Base-by-base conservation (phyloP, 2,329 filamentous ascomycete genomes). In the Trichoderma harzianum region DNA sequence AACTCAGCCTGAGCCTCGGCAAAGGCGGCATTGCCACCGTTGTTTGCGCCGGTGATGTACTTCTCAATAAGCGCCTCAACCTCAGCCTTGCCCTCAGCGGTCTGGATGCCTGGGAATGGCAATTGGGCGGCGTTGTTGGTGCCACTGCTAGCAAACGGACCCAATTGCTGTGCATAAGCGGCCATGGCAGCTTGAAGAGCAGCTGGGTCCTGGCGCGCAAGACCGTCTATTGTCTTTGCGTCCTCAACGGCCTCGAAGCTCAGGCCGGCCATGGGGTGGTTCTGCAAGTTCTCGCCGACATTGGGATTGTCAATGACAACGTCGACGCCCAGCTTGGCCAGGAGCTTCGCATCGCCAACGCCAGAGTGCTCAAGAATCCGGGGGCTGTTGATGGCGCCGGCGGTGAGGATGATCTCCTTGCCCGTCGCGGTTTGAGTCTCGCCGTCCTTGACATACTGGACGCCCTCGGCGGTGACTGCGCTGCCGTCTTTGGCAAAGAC, bases 281-380 rank as follows among this genome's bases (percentile, higher is more conserved):
- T 78, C 28, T 84, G 78, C 14, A 83, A 72, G 43, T 81, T 80
- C 73, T 82, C 81, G 8, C 83, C 83, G 6, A 84, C 83, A 47
- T 80, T 76, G 2, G 81, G 79, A 30, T 79, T 79, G 62, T 83
- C 77, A 6, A 80, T 76, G 5, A 82, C 69, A 2, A 80, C 74
- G 3, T 78, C 73, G 14, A 82, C 78, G 5, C 76, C 78, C 11
- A 78, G 74, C 64, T 77, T 76, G n/a, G 78, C 73, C 1, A 86
- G 76, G 7, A 82, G 78, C 3, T 72, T 71, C 21, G 74, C 76
- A 12, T 78, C 73, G 14, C 84, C 84, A 32, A 85, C 78, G 1
- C 83, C 82, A 2, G 82, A 85, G 8, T 84, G 78, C 73, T 86
- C 81, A 7, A 86, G 79, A 26, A 86, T 74, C 24, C 81, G 78